These are phyloP conservation scores for Colletotrichum simmondsii DNA, from an alignment of 2,329 filamentous ascomycete species.

Conservation along the genomic window DNA sequence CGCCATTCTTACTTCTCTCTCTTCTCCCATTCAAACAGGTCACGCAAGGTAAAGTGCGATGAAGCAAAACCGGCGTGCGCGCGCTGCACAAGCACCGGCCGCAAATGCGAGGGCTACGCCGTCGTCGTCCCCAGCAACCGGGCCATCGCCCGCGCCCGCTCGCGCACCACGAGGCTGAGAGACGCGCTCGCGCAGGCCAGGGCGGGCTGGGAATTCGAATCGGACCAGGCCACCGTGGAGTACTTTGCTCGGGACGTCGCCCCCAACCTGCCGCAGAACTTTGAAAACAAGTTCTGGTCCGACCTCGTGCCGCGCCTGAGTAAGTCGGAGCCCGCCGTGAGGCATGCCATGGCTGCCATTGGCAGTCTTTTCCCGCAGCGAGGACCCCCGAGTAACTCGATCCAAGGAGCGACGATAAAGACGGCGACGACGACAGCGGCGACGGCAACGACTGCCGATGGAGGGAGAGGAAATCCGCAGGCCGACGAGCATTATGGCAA, in stretches of 20 bases:
- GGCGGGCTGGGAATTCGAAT: constrained; percentile 19
- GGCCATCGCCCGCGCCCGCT: constrained; percentile 27
- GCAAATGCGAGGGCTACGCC: constrained; percentile 66
- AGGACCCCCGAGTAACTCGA: constrained; percentile 46
- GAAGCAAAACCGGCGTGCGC: constrained; percentile 63
- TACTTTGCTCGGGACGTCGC: constrained; percentile 49
- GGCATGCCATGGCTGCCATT: constrained; percentile 61
- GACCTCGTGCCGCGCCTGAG: constrained; percentile 57
- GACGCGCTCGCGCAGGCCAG: constrained; percentile 24
- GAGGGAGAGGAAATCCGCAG: not conserved
- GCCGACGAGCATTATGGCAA: not conserved
- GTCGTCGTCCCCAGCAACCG: constrained; percentile 32
- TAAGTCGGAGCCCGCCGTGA: constrained; percentile 55
- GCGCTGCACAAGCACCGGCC: constrained; percentile 64
- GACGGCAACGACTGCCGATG: not conserved
- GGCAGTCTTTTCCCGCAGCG: constrained; percentile 46
- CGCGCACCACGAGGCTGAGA: constrained; percentile 29
- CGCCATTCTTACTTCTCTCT: not conserved
- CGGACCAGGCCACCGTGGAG: constrained; percentile 42
- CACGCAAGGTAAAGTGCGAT: constrained; percentile 68
- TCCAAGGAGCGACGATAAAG: constrained; percentile 2
- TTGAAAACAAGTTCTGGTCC: constrained; percentile 56
- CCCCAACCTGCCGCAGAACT: constrained; percentile 50
- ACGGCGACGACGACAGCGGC: no score
- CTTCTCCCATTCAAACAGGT: constrained; percentile 44